These are phyloP conservation scores for Acer campestre DNA, from an alignment of 345 rosid species.

Conservation along the genomic window DNA sequence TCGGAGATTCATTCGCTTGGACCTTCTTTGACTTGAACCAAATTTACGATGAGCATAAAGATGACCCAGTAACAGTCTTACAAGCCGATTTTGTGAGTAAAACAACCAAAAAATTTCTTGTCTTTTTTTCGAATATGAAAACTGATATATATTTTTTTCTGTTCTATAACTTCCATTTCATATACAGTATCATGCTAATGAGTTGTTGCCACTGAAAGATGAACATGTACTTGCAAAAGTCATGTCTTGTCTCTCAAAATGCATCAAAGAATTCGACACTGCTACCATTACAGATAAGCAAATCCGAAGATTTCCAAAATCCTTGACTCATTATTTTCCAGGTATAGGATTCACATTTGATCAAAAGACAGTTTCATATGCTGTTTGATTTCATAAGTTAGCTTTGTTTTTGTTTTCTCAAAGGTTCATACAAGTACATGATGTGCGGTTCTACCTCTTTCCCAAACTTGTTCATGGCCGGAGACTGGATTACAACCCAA, in stretches of 20 bases:
- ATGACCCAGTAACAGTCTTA: constrained; percentile 34
- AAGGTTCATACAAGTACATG: constrained; percentile 69
- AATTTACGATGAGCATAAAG: constrained; percentile 49
- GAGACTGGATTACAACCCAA: constrained; percentile 62
- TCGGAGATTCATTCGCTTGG: constrained; percentile 50
- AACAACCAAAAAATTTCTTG: not conserved
- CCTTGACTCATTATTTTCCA: constrained; percentile 63
- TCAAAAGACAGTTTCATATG: not conserved
- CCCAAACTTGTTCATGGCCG: constrained; percentile 67
- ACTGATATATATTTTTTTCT: not conserved
- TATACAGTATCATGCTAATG: constrained; percentile 52
- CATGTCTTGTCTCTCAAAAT: constrained; percentile 43
- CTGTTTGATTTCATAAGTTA: not conserved
- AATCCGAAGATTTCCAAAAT: constrained; percentile 46
- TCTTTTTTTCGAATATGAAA: not conserved
- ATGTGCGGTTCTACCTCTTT: constrained; percentile 56
- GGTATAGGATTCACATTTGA: constrained; percentile 29
- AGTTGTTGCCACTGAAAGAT: constrained; percentile 46
- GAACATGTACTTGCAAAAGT: constrained; percentile 43
- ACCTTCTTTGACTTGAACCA: constrained; percentile 58
- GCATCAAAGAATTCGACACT: constrained; percentile 39
- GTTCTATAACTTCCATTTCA: not conserved
- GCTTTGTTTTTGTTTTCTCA: not conserved
- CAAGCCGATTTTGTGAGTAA: constrained; percentile 58
- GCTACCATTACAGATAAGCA: constrained; percentile 42